A percentile compares a stretch with the other conserved stretches of the same genome.
phyloP scores from a whole-genome alignment of 1,284 basidiomycete species.

The Irpex lacteus region DNA sequence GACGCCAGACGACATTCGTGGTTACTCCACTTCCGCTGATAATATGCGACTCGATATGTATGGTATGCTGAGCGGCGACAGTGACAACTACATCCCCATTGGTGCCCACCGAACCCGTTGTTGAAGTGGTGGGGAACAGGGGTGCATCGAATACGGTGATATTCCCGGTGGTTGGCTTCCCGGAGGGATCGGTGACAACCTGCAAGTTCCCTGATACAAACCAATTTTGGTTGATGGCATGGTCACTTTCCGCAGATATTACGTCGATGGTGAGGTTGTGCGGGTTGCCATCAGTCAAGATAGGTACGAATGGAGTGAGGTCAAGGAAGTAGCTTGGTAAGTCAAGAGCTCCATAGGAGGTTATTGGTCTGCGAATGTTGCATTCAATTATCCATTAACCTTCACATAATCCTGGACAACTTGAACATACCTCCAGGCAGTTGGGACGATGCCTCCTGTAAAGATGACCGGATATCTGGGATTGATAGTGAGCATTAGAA shows the following conservation, averaged over 20 bases:
- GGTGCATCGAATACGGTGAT: constrained; percentile 58
- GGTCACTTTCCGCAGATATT: constrained; percentile 65
- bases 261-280: constrained; percentile 74
- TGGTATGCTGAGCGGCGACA: constrained; percentile 49
- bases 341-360: constrained; percentile 75
- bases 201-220: constrained; percentile 73
- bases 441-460: constrained; percentile 76
- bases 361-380: constrained; percentile 55
- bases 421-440: constrained; percentile 68
- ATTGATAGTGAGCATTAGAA: neutral
- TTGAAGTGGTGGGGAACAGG: constrained; percentile 52
- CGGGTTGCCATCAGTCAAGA: constrained; percentile 63
- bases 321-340: constrained; percentile 79
- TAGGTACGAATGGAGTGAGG: constrained; percentile 74
- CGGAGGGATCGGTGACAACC: constrained; percentile 63
- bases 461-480: constrained; percentile 63
- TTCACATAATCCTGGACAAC: neutral
- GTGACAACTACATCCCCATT: constrained; percentile 52
- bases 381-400: neutral
- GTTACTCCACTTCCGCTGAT: constrained; percentile 53
- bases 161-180: constrained; percentile 60
- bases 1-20: constrained; percentile 53
- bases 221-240: constrained; percentile 72
- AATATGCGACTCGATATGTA: constrained; percentile 56
- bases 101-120: constrained; percentile 38